Evolutionary conservation across 2,329 filamentous ascomycete genomes (phyloP).

Genomic region (Cyanodermella asteris): DNA sequence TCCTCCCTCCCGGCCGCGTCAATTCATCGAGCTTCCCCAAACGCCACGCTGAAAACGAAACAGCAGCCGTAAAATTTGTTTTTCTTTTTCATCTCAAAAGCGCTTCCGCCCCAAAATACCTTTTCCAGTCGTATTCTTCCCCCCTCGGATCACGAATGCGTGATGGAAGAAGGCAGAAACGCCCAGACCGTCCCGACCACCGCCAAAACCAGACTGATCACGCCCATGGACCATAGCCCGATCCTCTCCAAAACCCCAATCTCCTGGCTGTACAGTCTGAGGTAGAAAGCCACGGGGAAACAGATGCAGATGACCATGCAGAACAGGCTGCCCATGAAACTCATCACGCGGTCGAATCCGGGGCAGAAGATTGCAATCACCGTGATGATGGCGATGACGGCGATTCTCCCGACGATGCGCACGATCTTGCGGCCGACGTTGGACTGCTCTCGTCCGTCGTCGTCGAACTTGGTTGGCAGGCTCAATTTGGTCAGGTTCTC

Average conservation of each 20-base stretch:
- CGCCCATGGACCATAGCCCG: conserved; percentile 46
- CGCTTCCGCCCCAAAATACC: no score
- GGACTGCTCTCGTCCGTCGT: no score
- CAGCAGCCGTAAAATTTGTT: no score
- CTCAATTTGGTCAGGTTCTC: no score
- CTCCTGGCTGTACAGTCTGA: conserved; percentile 67
- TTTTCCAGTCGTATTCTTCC: no score
- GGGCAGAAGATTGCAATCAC: conserved; percentile 53
- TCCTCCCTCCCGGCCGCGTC: no score
- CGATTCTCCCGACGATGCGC: conserved; percentile 18
- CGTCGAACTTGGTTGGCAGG: no score
- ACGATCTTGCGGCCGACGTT: no score
- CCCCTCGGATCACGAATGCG: no score
- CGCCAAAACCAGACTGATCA: conserved; percentile 47
- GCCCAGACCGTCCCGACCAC: conserved; percentile 67
- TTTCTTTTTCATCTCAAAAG: no score
- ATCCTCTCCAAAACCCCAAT: conserved; percentile 41
- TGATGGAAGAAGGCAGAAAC: conserved; percentile 38
- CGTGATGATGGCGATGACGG: conserved; percentile 50
- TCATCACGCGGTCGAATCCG: conserved; percentile 75
- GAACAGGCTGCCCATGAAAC: conserved; percentile 67
- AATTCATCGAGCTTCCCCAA: no score
- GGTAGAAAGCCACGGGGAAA: conserved; percentile 67
- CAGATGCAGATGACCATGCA: conserved; percentile 92
- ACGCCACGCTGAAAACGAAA: no score